Base-by-base conservation (phyloP, 352 stramenopile genomes). In the Phytophthora melonis region DNA sequence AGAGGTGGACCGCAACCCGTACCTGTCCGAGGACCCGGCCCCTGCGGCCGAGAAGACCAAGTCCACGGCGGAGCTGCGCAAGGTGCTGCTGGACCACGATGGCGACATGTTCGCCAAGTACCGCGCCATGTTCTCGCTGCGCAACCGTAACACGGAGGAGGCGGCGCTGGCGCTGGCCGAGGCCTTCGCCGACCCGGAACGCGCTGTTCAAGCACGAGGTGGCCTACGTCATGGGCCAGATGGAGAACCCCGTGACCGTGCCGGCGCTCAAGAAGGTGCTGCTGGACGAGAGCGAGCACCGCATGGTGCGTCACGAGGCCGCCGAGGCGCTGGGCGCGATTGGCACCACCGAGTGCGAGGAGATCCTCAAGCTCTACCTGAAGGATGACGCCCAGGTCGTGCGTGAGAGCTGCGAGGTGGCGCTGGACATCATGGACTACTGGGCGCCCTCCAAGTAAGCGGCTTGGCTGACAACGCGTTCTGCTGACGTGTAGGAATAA, bases 61-160 rank as follows among this genome's bases (percentile, higher is more conserved):
- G 57, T 74, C 85, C 0, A 93, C 91, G 0, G 68, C 78, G 5
- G 80, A 94, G 68, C 87, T 99, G 49, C 92, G 96, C 50, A 71
- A 79, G 34, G 86, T 97, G 54, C 81, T 99, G 45, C 77, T 95
- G 49, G 89, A 99, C 85, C 66, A 81, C 62, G 74, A 70, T 27
- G 78, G 80, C 9, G 89, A 92, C 60, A 88, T 99, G 18, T 99
- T 99, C 62, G 79, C 92, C 43, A 86, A 90, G 58, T 99, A 99
- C 79, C 93, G 97, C 47, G 97, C 97, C 55, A 99, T 99, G 97
- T 99, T 99, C 76, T 98, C 95, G 36, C 79, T 99, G 25, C 91
- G 98, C 27, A 99, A 99, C 89, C 87, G 92, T 62, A 98, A 98
- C 77, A 97, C 88, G 45, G 83, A 91, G 59, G 92, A 98, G 49